Percentiles rank a stretch among this genome's conserved stretches.
Conservation (phyloP, 768 basidiomycete genomes). For the Lentinula edodes region DNA sequence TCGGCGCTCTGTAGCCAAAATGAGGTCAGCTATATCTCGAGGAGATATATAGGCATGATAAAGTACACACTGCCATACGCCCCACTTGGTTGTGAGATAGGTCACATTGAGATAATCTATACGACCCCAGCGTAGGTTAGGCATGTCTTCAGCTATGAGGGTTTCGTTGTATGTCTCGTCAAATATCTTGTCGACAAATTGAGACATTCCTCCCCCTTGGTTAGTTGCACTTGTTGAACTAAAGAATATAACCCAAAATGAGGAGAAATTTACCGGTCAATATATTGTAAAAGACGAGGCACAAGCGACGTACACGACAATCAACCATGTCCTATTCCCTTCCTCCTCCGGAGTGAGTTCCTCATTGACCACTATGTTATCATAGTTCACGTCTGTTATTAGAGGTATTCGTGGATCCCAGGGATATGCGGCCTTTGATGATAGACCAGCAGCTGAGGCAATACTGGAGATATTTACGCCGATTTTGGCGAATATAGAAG, state of each 20-base stretch:
- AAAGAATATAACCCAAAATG: slow-evolving; percentile 5
- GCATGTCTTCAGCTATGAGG: slow-evolving; percentile 52
- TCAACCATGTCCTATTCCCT: slow-evolving; percentile 66
- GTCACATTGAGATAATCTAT: slow-evolving; percentile 88
- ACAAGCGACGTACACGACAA: slow-evolving; percentile 66
- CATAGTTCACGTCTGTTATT: slow-evolving; percentile 79
- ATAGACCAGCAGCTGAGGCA: slow-evolving; percentile 23
- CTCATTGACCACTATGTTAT: slow-evolving; percentile 69
- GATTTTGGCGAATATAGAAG: slow-evolving; percentile 43
- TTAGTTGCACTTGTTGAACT: slow-evolving; percentile 52
- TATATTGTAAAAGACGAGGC: not conserved
- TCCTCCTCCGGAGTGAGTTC: slow-evolving; percentile 57
- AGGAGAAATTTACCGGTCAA: not conserved
- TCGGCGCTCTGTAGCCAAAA: slow-evolving; percentile 56
- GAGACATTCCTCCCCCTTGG: slow-evolving; percentile 60
- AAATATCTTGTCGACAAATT: slow-evolving; percentile 66
- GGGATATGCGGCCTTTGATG: slow-evolving; percentile 15
- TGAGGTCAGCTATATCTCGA: not conserved
- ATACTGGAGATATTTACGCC: slow-evolving; percentile 74
- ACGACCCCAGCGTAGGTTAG: slow-evolving; percentile 74
- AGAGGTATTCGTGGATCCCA: slow-evolving; percentile 77
- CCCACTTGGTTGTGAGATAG: slow-evolving; percentile 79
- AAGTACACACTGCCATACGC: slow-evolving; percentile 67
- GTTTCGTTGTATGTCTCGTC: slow-evolving; percentile 70
- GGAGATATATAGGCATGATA: not conserved